A percentile compares a stretch with the other conserved stretches of the same genome.
Conservation (phyloP, 176 grass and related monocot species). For the Rhynchospora tenuis region DNA sequence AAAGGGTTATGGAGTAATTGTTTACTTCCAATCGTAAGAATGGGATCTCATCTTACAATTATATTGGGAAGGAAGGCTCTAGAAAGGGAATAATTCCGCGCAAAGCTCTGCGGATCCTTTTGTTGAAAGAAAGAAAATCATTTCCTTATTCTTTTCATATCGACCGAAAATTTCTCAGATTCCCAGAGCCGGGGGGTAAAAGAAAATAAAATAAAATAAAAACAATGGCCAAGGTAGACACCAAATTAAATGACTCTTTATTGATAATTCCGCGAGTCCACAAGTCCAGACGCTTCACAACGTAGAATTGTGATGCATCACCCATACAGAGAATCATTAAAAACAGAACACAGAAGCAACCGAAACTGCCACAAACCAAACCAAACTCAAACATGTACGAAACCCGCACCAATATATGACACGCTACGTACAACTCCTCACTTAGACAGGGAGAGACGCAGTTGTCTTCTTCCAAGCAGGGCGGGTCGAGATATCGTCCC, state of each 20-base stretch:
- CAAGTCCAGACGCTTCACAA: neutral
- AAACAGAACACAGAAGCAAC: neutral
- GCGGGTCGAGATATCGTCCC: conserved; percentile 48
- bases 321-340: neutral
- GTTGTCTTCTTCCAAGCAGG: conserved; percentile 56
- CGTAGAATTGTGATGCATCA: neutral
- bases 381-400: neutral
- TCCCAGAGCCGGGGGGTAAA: too few species aligned
- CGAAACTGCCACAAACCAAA: neutral
- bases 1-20: neutral
- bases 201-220: too few species aligned
- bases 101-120: too few species aligned
- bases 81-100: too few species aligned
- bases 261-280: neutral
- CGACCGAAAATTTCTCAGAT: too few species aligned
- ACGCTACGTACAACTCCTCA: neutral
- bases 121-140: too few species aligned
- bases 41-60: too few species aligned
- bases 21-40: too few species aligned
- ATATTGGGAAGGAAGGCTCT: too few species aligned
- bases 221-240: too few species aligned
- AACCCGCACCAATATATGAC: too few species aligned
- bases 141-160: too few species aligned
- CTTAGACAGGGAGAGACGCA: conserved; percentile 27
- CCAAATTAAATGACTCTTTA: neutral